Percentiles rank a stretch among this genome's conserved stretches.
Conservation (phyloP, 2,329 filamentous ascomycete genomes). For the Calonectria honghensis region DNA sequence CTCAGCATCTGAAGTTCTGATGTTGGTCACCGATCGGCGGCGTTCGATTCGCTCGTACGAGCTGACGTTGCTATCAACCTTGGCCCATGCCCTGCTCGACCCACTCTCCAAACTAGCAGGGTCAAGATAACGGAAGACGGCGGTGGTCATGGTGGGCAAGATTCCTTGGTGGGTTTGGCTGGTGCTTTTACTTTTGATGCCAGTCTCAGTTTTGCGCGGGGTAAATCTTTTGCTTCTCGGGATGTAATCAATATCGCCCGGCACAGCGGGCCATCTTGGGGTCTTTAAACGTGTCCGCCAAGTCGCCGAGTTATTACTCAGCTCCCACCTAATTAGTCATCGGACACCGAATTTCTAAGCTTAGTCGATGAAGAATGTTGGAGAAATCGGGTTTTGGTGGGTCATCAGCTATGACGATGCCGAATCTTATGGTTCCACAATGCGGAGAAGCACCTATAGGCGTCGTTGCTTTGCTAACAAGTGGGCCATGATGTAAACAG, state of each 20-base stretch:
- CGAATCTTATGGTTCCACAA: neutral
- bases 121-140: slow-evolving; percentile 39
- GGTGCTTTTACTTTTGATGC: neutral
- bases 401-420: slow-evolving; percentile 9
- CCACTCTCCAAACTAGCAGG: slow-evolving; percentile 33
- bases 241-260: neutral
- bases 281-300: slow-evolving; percentile 14
- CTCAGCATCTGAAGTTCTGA: slow-evolving; percentile 42
- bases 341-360: slow-evolving; percentile 15
- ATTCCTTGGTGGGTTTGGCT: neutral
- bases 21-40: slow-evolving; percentile 50
- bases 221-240: neutral
- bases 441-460: neutral
- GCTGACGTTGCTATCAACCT: slow-evolving; percentile 51
- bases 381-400: slow-evolving; percentile 9
- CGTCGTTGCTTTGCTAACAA: neutral
- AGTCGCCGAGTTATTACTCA: slow-evolving; percentile 18
- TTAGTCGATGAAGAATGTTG: slow-evolving; percentile 9
- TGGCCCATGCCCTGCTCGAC: slow-evolving; percentile 44
- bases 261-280: slow-evolving; percentile 11
- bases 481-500: neutral
- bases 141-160: slow-evolving; percentile 37
- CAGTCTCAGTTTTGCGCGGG: neutral
- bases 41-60: slow-evolving; percentile 47
- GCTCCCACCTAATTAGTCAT: slow-evolving; percentile 21